Conservation (phyloP, 345 rosid species). For the Aegle marmelos region DNA sequence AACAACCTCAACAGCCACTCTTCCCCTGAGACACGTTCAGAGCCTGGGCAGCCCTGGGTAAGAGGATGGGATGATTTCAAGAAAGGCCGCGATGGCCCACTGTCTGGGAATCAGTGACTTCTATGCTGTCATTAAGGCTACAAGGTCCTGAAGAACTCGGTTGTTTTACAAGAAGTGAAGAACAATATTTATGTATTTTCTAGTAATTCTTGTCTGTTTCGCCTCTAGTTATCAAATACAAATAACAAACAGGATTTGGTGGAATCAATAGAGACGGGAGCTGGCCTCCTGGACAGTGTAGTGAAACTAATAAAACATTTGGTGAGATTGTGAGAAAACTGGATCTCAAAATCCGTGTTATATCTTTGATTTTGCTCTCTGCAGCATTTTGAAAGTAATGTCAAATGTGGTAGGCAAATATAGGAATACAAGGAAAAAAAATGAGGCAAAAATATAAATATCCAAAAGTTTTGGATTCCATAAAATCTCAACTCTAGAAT, state of each 20-base stretch:
- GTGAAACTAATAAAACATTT: background rate
- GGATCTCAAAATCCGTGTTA: background rate
- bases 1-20: constrained; percentile 56
- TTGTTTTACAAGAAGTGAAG: background rate
- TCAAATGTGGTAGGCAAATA: background rate
- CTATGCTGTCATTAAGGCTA: background rate
- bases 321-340: background rate
- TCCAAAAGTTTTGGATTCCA: background rate
- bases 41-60: constrained; percentile 68
- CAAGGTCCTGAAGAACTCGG: background rate
- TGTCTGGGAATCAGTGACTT: constrained; percentile 56
- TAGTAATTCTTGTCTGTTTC: background rate
- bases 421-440: background rate
- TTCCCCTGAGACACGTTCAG: constrained; percentile 53
- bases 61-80: constrained; percentile 78
- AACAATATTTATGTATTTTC: background rate
- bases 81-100: constrained; percentile 46
- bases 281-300: background rate
- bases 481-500: background rate
- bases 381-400: too few relatives aligned
- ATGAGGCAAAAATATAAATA: background rate
- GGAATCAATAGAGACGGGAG: background rate
- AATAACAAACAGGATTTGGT: background rate
- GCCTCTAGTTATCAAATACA: background rate
- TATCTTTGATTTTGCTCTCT: background rate